Evolutionary conservation across 2,329 filamentous ascomycete genomes (phyloP).

Genomic region (Stachybotrys echinatus): DNA sequence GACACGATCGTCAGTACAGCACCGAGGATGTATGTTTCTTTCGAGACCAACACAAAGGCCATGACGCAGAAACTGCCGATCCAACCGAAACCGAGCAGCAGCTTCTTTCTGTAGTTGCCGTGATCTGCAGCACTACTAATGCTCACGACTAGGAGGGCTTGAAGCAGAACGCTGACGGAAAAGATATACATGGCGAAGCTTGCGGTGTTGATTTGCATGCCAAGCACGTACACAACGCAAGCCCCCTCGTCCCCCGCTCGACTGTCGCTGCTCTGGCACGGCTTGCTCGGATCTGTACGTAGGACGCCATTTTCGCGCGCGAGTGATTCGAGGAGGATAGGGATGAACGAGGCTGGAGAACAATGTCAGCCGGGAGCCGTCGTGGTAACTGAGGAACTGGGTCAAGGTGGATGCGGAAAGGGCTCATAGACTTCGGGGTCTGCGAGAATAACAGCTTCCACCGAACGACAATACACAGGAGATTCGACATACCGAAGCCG

Average conservation of each 20-base stretch:
- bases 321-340: slow-evolving; percentile 89
- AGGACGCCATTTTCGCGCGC: slow-evolving; percentile 89
- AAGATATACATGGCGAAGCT: slow-evolving; percentile 99
- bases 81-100: slow-evolving; percentile 81
- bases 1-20: slow-evolving; percentile 82
- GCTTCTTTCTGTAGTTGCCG: slow-evolving; percentile 82
- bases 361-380: background rate
- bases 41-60: slow-evolving; percentile 75
- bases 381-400: background rate
- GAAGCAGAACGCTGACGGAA: slow-evolving; percentile 82
- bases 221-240: slow-evolving; percentile 78
- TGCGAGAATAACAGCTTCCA: background rate
- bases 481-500: slow-evolving; percentile 52
- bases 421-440: too few relatives aligned
- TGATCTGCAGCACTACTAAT: slow-evolving; percentile 96
- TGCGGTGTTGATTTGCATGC: slow-evolving; percentile 86
- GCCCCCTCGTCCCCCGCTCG: slow-evolving; percentile 48
- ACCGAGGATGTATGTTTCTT: slow-evolving; percentile 72
- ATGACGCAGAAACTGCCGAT: slow-evolving; percentile 79
- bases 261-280: slow-evolving; percentile 64
- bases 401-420: too few relatives aligned
- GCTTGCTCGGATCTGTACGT: slow-evolving; percentile 66
- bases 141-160: slow-evolving; percentile 87
- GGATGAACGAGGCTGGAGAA: slow-evolving; percentile 77
- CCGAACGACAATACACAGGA: background rate